Conservation (phyloP, 2,329 filamentous ascomycete species). For the Metarhizium robertsii region DNA sequence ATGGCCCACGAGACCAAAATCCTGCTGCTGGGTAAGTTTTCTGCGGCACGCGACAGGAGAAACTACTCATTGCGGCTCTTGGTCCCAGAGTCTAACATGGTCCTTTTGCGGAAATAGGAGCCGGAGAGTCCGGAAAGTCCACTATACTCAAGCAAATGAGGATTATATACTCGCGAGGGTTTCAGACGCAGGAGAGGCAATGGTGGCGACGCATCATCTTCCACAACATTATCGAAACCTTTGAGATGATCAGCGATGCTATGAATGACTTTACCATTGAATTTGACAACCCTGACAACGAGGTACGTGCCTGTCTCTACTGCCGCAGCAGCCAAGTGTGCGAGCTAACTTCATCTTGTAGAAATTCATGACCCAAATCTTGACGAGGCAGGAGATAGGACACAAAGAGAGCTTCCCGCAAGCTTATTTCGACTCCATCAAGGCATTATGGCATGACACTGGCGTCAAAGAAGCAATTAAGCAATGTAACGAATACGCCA, state of each 20-base stretch:
- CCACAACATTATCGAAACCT: constrained; percentile 86
- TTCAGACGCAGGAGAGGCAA: constrained; percentile 79
- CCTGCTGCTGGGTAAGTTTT: constrained; percentile 64
- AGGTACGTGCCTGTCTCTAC: constrained; percentile 45
- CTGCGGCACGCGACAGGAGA: no score
- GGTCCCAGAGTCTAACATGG: neutral
- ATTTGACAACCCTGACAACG: constrained; percentile 73
- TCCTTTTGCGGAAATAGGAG: constrained; percentile 46
- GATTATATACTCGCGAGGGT: constrained; percentile 89
- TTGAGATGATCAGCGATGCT: constrained; percentile 80
- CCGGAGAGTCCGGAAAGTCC: constrained; percentile 84
- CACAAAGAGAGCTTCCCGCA: constrained; percentile 71
- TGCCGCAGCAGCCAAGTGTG: neutral
- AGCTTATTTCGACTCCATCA: constrained; percentile 74
- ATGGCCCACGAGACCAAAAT: constrained; percentile 88
- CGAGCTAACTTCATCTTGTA: constrained; percentile 23
- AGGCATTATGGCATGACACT: constrained; percentile 70
- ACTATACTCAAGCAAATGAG: constrained; percentile 99
- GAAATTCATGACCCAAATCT: constrained; percentile 70
- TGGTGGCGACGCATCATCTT: constrained; percentile 95
- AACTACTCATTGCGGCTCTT: neutral
- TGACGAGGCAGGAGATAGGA: constrained; percentile 73
- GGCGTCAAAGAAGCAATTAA: constrained; percentile 79
- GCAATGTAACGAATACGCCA: constrained; percentile 91
- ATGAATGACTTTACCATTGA: constrained; percentile 78